Evolutionary conservation across 305 asterid species (phyloP).

Genomic region (Euphrasia arctica): DNA sequence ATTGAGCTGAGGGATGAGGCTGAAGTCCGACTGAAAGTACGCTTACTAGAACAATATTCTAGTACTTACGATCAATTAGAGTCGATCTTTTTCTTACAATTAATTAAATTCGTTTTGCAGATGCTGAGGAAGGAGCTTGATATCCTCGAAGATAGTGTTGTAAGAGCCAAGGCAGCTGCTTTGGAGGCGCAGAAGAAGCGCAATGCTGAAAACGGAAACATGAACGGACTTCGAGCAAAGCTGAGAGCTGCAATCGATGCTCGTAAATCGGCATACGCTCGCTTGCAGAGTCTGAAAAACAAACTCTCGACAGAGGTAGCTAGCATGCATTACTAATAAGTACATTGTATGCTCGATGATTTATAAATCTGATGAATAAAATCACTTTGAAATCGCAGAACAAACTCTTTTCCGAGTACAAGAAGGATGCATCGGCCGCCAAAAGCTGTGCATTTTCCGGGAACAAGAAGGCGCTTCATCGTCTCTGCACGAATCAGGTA

Average conservation of each 20-base stretch:
- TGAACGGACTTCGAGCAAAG: conserved; percentile 61
- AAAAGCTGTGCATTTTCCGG: conserved; percentile 44
- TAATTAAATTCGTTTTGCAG: conserved; percentile 35
- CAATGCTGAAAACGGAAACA: conserved; percentile 53
- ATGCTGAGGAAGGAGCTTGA: conserved; percentile 72
- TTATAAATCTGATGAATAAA: background rate
- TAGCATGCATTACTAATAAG: conserved; percentile 24
- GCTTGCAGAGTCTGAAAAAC: conserved; percentile 55
- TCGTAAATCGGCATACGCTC: conserved; percentile 73
- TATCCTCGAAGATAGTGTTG: conserved; percentile 46
- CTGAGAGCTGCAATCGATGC: conserved; percentile 64
- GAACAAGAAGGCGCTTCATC: conserved; percentile 54
- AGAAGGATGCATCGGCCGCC: conserved; percentile 58
- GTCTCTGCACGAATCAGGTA: conserved; percentile 63
- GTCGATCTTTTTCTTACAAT: too few relatives aligned
- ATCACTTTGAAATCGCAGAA: conserved; percentile 45
- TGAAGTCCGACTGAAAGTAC: conserved; percentile 9
- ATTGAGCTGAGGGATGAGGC: conserved; percentile 73
- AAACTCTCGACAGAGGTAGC: conserved; percentile 63
- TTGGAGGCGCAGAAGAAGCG: conserved; percentile 48
- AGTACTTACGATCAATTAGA: too few relatives aligned
- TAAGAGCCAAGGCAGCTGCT: conserved; percentile 55
- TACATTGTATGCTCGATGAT: too few relatives aligned
- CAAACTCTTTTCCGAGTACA: conserved; percentile 58
- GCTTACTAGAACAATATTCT: background rate